A percentile compares a stretch with the other conserved stretches of the same genome.
These are phyloP conservation scores for Gossypium gossypioides DNA, from an alignment of 441 rosid species.

Conservation along the genomic window DNA sequence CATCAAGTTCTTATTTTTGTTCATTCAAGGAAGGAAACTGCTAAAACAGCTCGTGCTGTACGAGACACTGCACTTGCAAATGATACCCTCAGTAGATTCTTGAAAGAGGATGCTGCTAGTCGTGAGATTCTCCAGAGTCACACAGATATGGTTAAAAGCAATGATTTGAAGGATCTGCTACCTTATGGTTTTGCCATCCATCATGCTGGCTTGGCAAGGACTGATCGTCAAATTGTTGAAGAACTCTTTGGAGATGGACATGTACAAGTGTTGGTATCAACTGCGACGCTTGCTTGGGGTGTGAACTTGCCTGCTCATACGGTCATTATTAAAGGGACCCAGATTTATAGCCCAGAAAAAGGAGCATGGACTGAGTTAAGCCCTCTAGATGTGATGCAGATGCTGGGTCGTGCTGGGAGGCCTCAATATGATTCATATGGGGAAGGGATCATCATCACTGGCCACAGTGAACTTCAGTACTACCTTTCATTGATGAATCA, in stretches of 20 bases:
- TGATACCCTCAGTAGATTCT: conserved; percentile 69
- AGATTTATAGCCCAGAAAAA: conserved; percentile 87
- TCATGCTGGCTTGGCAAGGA: conserved; percentile 88
- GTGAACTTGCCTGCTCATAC: conserved; percentile 89
- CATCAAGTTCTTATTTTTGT: conserved; percentile 94
- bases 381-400: conserved; percentile 95
- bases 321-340: conserved; percentile 91
- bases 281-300: conserved; percentile 99
- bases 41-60: conserved; percentile 84
- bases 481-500: conserved; percentile 91
- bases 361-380: conserved; percentile 97
- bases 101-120: conserved; percentile 82
- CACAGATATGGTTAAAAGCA: conserved; percentile 58
- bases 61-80: conserved; percentile 75
- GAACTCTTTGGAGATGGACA: conserved; percentile 60
- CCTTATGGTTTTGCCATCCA: conserved; percentile 95
- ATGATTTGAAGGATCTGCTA: conserved; percentile 71
- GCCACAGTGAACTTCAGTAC: conserved; percentile 70
- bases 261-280: conserved; percentile 80
- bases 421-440: conserved; percentile 87
- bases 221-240: conserved; percentile 79
- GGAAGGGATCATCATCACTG: conserved; percentile 89
- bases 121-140: conserved; percentile 72
- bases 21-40: conserved; percentile 95
- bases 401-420: conserved; percentile 97